Base-by-base conservation (phyloP, 805 yeast species). In the Metschnikowia reukaufii region DNA sequence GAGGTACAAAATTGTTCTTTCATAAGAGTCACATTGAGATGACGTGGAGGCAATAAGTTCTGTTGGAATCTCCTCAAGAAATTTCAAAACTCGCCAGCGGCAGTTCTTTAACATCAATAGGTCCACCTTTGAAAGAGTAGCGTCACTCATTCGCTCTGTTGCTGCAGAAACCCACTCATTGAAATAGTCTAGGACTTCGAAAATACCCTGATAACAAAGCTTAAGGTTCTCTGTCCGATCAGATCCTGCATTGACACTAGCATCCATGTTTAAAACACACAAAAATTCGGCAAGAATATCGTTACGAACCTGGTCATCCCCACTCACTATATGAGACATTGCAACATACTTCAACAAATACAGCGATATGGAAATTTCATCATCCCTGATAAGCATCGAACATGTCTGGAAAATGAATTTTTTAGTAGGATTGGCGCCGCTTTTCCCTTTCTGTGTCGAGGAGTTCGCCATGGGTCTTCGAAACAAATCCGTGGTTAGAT, bases 1-100 rank as follows among this genome's bases (percentile, higher is more conserved):
- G 58, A 88, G 72, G 61, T 88, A 89, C 43, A 91, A 70, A 6
- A 92, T 82, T 0, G 98, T 90, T 38, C 98, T 73, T 52, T 95
- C 97, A 60, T 82, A 89, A 0, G 95, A 83, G 38, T 82, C 87
- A 50, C 95, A 87, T 52, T 89, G 89, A 1, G 89, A 77, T 0
- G 97, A 86, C 43, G 94, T 74, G 30, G 76, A 72, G 0, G 96
- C 97, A 57, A 94, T 72, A 18, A 86, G 60, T 31, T 80, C 82
- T 23, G 83, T 79, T 0, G 96, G 87, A 8, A 91, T 76, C 2
- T 66, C 60, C 1, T 66, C 67, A 10, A 89, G 62, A 47, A 89
- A 79, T 0, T 46, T 41, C 38, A 74, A 74, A 3, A 81, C 81
- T 23, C 47, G 51, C 34, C 45, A 46, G 16, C 66, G 51, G 44